A percentile compares a stretch with the other conserved stretches of the same genome.
Conservation (phyloP, 2,329 filamentous ascomycete species). For the Diaporthe citrichinensis region DNA sequence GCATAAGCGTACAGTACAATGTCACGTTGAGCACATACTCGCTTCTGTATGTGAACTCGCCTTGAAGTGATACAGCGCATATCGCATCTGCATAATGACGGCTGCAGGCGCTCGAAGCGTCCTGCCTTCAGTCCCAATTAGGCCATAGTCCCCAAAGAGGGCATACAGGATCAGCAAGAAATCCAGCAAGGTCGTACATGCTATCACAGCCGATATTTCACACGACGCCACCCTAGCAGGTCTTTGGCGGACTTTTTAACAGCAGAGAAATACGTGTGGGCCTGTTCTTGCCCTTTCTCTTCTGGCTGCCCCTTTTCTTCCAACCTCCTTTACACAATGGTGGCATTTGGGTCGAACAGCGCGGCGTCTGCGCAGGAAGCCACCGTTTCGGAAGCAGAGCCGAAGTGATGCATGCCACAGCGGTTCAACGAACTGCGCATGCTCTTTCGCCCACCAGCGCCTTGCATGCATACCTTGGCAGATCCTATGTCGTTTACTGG, state of each 20-base stretch:
- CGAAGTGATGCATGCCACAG: conserved; percentile 31
- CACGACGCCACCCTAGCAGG: neutral
- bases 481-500: neutral
- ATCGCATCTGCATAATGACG: conserved; percentile 20
- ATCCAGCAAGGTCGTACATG: neutral
- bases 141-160: neutral
- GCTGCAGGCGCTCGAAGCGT: conserved; percentile 15
- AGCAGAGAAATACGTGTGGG: neutral
- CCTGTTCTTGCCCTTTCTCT: neutral
- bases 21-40: neutral
- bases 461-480: conserved; percentile 28
- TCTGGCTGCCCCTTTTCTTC: neutral
- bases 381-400: conserved; percentile 39
- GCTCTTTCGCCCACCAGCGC: conserved; percentile 7
- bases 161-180: neutral
- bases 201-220: neutral
- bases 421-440: neutral
- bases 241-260: neutral
- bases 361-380: conserved; percentile 6
- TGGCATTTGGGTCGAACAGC: neutral
- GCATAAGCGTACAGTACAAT: neutral
- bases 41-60: neutral
- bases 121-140: neutral
- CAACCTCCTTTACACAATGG: neutral
- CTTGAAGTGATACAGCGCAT: conserved; percentile 6